Base-by-base conservation (phyloP, 441 rosid genomes). In the Syzygium syzygioides region DNA sequence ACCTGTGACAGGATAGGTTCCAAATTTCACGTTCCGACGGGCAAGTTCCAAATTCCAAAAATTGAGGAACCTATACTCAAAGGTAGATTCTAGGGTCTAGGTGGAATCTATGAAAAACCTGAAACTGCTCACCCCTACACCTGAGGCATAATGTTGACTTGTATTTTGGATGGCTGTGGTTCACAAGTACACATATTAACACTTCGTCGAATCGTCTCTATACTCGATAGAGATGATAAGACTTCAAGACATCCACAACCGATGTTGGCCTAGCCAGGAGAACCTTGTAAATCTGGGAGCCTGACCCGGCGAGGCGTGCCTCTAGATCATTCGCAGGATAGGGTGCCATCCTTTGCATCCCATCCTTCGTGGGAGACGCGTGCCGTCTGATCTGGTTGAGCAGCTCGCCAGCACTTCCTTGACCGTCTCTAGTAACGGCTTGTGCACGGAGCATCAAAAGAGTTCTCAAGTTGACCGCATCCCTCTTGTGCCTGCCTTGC, bases 401-500 rank as follows among this genome's bases (percentile, higher is more conserved):
- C 45, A 86, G 56, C 68, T 85, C 26, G 23, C 45, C 66, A 15
- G 87, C 66, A 71, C 71, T 68, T 55, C 79, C 76, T 34, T 55
- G 68, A 85, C 76, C 86, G 14, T 88, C 87, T 23, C 71, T 32
- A 26, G 87, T 85, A 56, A 88, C 86, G 23, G 90, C 86, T 79
- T 86, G 88, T 13, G 90, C 90, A 41, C 90, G 71, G 30, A 56
- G 54, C 23, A 28, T 88, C 71, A 86, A 25, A 20, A 88, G 90
- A n/a, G 79, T 88, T 86, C 90, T 88, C 85, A 88, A 71, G 50
- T 88, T 86, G n/a, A 88, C 85, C 34, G 56, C 87, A 56, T 88
- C 90, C 85, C 71, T 88, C 90, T 85, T 88, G 60, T 71, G 53
- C 85, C 48, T 34, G 9, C 79, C 85, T 68, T 66, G 71, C 87